These are phyloP conservation scores for Malus domestica DNA, from an alignment of 306 rosid species.

Conservation along the genomic window ASM211411v1 NC_041804.1:15069501-15070000, in stretches of 20 bases:
- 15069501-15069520: slow-evolving; percentile 32
- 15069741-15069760: not conserved
- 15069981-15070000: too few relatives aligned
- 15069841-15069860: slow-evolving; percentile 41
- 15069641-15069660: slow-evolving; percentile 36
- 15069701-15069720: not conserved
- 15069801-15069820: slow-evolving; percentile 15
- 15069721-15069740: not conserved
- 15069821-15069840: slow-evolving; percentile 18
- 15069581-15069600: slow-evolving; percentile 31
- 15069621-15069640: slow-evolving; percentile 22
- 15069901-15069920: slow-evolving; percentile 24
- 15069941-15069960: slow-evolving; percentile 18
- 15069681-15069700: slow-evolving; percentile 19
- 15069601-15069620: slow-evolving; percentile 25
- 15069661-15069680: slow-evolving; percentile 31
- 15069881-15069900: slow-evolving; percentile 29
- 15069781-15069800: not conserved
- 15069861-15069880: slow-evolving; percentile 22
- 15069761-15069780: not conserved
- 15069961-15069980: slow-evolving; percentile 37
- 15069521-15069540: slow-evolving; percentile 16
- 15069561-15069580: slow-evolving; percentile 20
- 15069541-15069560: slow-evolving; percentile 22
- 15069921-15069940: slow-evolving; percentile 11